Conservation (phyloP, 345 rosid genomes). For the Raphanus raphanistrum region DNA sequence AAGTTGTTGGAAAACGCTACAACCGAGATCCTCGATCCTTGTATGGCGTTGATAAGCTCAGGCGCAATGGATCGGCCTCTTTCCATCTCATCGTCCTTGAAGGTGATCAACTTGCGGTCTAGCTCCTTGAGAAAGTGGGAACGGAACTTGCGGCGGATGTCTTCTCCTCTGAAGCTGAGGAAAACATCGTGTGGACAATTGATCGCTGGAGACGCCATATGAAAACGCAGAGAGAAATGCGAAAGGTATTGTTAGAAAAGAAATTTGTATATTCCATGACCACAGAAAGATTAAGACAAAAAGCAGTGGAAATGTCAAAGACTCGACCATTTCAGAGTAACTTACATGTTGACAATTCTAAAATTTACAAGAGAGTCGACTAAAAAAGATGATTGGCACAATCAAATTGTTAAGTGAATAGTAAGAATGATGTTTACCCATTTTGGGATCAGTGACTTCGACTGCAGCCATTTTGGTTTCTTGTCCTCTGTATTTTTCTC, state of each 20-base stretch:
- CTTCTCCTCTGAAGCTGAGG: conserved; percentile 9
- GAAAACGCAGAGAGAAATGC: not conserved
- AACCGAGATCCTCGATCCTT: not conserved
- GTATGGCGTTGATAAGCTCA: not conserved
- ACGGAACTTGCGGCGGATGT: not conserved
- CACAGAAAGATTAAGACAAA: too few relatives aligned
- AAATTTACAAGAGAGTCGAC: too few relatives aligned
- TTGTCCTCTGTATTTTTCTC: too few relatives aligned
- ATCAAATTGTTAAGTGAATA: too few relatives aligned
- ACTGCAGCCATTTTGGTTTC: too few relatives aligned
- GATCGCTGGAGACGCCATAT: not conserved
- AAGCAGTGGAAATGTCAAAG: too few relatives aligned
- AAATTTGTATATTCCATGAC: too few relatives aligned
- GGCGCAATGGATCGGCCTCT: not conserved
- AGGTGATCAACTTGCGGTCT: not conserved
- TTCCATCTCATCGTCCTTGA: not conserved
- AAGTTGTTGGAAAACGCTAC: not conserved
- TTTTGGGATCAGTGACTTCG: too few relatives aligned
- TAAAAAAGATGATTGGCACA: too few relatives aligned
- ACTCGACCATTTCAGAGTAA: too few relatives aligned
- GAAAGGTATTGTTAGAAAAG: not conserved
- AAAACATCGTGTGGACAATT: not conserved
- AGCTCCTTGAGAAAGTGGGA: conserved; percentile 8
- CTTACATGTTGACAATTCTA: too few relatives aligned
- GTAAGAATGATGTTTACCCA: too few relatives aligned